Evolutionary conservation across 257 asterid genomes (phyloP), one percentile per base, ranked within the genome.

Genomic region (Solanum rostratum): DNA sequence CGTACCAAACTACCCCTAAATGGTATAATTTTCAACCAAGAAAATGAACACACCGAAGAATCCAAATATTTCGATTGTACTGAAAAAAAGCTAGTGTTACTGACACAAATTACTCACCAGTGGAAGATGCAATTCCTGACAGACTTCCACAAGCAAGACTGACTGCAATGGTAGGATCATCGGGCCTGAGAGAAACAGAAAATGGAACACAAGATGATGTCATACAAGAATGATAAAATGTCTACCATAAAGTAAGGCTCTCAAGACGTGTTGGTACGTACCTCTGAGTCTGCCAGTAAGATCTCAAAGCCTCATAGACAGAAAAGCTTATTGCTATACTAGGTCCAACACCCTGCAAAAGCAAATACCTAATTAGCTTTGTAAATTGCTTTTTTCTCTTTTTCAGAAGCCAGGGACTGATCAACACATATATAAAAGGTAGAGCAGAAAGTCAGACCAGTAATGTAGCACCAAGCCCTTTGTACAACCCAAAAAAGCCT

Each of bases 131-230:
- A 82, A 96, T 90, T 71, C 99, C 99, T 33, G 99, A 94, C 63
- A 96, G 92, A 92, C 98, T 92, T 86, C 99, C 99, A 88, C 98
- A 96, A 83, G 93, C 92, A 90, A 96, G 98, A 91, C 98, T 93
- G 87, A 94, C 92, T 27, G 86, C 69, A 19, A 93, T 82, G 22
- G 94, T 87, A 83, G 99, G 90, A 85, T 94, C 98, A 76, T 92
- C 73, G 54, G 98, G 97, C 95, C 99, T 96, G 76, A 68, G 16
- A 62, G 60, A 27, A 54, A 83, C 41, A 74, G 41, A 24, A 73
- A 13, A 82, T 6, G 49, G 59, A 74, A 33, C 49, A 41, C 57
- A 63, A 76, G 19, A 27, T 63, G 68, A 53, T 30, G 46, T 69
- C 46, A 37, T 8, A 49, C 62, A 71, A 33, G 22, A 41, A 20